A percentile compares a stretch with the other conserved stretches of the same genome.
Evolutionary conservation across 179 eudicot species (phyloP).

Genomic region (Sideroxylon spinosum): DNA sequence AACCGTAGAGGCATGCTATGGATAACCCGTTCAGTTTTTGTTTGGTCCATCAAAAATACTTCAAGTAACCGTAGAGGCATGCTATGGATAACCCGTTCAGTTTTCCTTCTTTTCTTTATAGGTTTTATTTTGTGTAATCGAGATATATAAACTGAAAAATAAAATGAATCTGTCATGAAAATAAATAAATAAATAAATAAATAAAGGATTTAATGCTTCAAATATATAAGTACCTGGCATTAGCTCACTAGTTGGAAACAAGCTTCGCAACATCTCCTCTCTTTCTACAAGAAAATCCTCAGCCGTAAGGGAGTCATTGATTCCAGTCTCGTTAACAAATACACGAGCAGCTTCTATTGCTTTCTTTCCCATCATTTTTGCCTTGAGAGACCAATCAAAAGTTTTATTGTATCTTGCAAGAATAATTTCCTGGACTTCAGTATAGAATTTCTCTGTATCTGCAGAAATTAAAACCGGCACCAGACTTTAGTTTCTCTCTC

Average conservation of each 20-base stretch:
- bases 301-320: conserved; percentile 71
- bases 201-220: background rate
- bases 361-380: conserved; percentile 97
- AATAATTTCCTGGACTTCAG: conserved; percentile 80
- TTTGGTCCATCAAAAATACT: too few relatives aligned
- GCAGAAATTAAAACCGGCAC: conserved; percentile 21
- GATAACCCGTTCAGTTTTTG: background rate
- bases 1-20: background rate
- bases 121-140: background rate
- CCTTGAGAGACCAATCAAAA: conserved; percentile 94
- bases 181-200: background rate
- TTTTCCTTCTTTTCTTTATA: conserved; percentile 1
- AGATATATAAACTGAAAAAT: background rate
- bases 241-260: conserved; percentile 84
- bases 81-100: background rate
- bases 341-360: conserved; percentile 90
- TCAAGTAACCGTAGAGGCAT: background rate
- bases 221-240: conserved; percentile 68
- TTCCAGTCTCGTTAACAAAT: conserved; percentile 88
- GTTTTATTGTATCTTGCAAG: conserved; percentile 84
- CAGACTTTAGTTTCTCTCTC: background rate
- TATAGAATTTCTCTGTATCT: conserved; percentile 92
- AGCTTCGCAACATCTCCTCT: conserved; percentile 63
- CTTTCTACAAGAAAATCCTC: conserved; percentile 87
- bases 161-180: background rate